A percentile compares a stretch with the other conserved stretches of the same genome.
Conservation (phyloP, 768 basidiomycete genomes). For the Lentinus tigrinus region DNA sequence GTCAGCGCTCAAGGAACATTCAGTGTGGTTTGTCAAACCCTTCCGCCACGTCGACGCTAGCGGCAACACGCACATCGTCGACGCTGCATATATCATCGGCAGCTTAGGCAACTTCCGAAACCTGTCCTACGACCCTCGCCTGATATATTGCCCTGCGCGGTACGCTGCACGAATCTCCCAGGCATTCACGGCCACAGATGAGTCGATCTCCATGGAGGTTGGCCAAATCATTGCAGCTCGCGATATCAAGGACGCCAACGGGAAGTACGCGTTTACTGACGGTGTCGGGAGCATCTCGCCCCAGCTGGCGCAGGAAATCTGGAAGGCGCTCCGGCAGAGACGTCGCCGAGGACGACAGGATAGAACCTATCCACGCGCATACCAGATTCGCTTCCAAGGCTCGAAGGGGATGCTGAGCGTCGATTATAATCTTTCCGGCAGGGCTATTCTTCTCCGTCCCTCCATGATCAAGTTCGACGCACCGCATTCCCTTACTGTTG, state of each 20-base stretch:
- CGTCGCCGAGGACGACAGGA: constrained; percentile 35
- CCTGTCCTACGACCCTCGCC: constrained; percentile 40
- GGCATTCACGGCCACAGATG: constrained; percentile 74
- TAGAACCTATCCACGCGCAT: constrained; percentile 45
- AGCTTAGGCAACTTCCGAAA: constrained; percentile 55
- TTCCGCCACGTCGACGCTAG: constrained; percentile 37
- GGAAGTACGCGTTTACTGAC: constrained; percentile 59
- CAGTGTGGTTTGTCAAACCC: constrained; percentile 62
- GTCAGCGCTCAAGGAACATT: constrained; percentile 62
- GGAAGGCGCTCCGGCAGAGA: constrained; percentile 38
- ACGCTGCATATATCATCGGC: constrained; percentile 51
- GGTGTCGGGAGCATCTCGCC: constrained; percentile 66
- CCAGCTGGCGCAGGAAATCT: constrained; percentile 51
- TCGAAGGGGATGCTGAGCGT: constrained; percentile 68
- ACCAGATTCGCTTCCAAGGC: constrained; percentile 61
- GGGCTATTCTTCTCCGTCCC: constrained; percentile 48
- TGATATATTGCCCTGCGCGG: constrained; percentile 64
- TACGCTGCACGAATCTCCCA: constrained; percentile 73
- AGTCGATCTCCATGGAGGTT: constrained; percentile 43
- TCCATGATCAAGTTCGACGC: constrained; percentile 73
- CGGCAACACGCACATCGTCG: not conserved
- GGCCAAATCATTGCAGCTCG: constrained; percentile 40
- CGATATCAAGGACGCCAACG: constrained; percentile 43
- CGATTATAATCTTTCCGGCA: constrained; percentile 50
- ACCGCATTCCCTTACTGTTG: constrained; percentile 45